Base-by-base conservation (phyloP, 2,329 filamentous ascomycete genomes). In the Penicillium aurantiogriseum region DNA sequence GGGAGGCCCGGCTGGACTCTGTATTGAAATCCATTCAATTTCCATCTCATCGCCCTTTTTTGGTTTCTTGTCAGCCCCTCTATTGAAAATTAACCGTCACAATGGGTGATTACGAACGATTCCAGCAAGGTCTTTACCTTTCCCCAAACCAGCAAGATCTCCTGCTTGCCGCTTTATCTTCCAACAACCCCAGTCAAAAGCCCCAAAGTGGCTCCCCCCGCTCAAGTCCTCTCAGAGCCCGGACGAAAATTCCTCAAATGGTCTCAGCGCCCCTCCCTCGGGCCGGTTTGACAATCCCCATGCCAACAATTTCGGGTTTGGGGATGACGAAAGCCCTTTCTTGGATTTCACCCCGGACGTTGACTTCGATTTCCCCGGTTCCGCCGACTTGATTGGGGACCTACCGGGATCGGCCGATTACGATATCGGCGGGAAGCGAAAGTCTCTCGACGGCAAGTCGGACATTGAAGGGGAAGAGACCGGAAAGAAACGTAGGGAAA, bases 271-370 rank as follows among this genome's bases (percentile, higher is more conserved):
- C n/a, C 69, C 71, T 47, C 69, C 70, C 31, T 60, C 65, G 3
- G 67, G 69, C 6, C 60, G 69, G 2, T 73, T 74, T 49, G 69
- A 76, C 44, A 67, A 67, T 45, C 57, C 79, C 57, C 70, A 75
- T 56, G 74, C 77, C 17, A 78, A 76, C 40, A 76, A 78, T 27
- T 72, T 85, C 54, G 82, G 79, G 62, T 83, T 85, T 56, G 71
- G 72, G 11, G 67, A 74, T 13, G 85, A 91, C 33, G 89, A 92
- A 48, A 94, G 89, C 62, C 91, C 92, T 0, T 92, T 88, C 69
- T 81, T 95, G 57, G 91, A 96, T 70, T 94, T 92, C 67, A 87
- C 89, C 64, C 88, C 89, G 63, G 87, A 90, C 46, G 86, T 91
- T 57, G 90, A 92, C 58, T 92, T 92, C 63, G 87, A 91, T 57